Base-by-base conservation (phyloP, 1,284 basidiomycete genomes). In the Marasmius tenuissimus region DNA sequence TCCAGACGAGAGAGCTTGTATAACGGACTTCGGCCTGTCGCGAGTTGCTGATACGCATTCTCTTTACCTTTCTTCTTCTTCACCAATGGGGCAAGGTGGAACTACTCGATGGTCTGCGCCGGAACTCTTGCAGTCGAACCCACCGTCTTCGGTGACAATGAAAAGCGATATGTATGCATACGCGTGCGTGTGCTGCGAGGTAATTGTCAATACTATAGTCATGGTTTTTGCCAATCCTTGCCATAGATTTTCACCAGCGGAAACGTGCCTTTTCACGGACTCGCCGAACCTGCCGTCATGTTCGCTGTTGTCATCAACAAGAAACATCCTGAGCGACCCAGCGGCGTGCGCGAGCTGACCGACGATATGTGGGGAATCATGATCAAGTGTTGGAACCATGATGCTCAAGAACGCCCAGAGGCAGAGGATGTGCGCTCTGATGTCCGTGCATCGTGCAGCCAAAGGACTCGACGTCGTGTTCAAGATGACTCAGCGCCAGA, bases 21-120 rank as follows among this genome's bases (percentile, higher is more conserved):
- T 80, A 16, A 66, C 69, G 5, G 76, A 79, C 60, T 79, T 78
- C 60, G 77, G 76, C 40, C 70, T 76, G 45, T 67, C 65, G 12
- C 65, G 64, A n/a, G 57, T 64, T 22, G 62, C 66, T 6, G 62
- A 66, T 10, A 61, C 66, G 2, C 61, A 63, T 54, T 57, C 27
- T 27, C 27, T 27, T 2, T 27, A 4, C 27, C 27, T 27, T 4
- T 2, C 27, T 4, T 2, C 27, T 27, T 27, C 27, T 2, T 27
- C 27, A 27, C 2, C 2, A 2, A 59, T 57, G 38, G 12, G 38
- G 35, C 52, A 45, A 18, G 59, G 66, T 49, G 60, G 71, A 50
- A 54, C 70, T 57, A 8, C 69, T 51, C 67, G 68, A 20, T 68
- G 66, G 66, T 61, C 68, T 56, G 65, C 68, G 37, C 71, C 71